A percentile compares a stretch with the other conserved stretches of the same genome.
These are phyloP conservation scores for Leccinum longicurvipes DNA, from an alignment of 768 basidiomycete genomes.

Conservation along the genomic window DNA sequence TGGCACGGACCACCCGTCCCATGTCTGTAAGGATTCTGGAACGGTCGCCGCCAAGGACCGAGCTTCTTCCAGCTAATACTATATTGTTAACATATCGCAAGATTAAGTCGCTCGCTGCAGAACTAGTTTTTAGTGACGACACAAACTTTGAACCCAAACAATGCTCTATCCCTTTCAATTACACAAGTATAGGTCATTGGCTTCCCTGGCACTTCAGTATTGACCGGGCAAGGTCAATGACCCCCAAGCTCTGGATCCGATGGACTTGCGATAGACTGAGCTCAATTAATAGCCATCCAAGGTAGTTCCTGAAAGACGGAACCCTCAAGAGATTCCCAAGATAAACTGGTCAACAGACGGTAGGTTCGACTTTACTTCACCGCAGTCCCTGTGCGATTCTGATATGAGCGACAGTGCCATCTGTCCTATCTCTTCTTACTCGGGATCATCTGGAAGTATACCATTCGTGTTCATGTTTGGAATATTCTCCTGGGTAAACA, in stretches of 20 bases:
- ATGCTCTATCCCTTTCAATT: neutral
- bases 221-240: too few relatives aligned
- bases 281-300: neutral
- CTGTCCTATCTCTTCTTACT: neutral
- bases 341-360: neutral
- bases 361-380: too few relatives aligned
- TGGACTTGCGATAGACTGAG: neutral
- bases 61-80: neutral
- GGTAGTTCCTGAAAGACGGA: neutral
- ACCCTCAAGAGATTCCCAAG: too few relatives aligned
- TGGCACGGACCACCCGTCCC: too few relatives aligned
- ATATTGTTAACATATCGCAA: neutral
- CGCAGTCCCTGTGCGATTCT: neutral
- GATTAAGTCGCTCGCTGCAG: neutral
- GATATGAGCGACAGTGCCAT: neutral
- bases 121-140: neutral
- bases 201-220: neutral
- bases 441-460: neutral
- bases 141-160: neutral
- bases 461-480: neutral
- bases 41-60: neutral
- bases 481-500: neutral
- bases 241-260: neutral
- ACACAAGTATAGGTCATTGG: neutral
- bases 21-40: neutral